A percentile compares a stretch with the other conserved stretches of the same genome.
These are phyloP conservation scores for Botryotinia calthae DNA, from an alignment of 2,329 filamentous ascomycete genomes.

Conservation along the genomic window DNA sequence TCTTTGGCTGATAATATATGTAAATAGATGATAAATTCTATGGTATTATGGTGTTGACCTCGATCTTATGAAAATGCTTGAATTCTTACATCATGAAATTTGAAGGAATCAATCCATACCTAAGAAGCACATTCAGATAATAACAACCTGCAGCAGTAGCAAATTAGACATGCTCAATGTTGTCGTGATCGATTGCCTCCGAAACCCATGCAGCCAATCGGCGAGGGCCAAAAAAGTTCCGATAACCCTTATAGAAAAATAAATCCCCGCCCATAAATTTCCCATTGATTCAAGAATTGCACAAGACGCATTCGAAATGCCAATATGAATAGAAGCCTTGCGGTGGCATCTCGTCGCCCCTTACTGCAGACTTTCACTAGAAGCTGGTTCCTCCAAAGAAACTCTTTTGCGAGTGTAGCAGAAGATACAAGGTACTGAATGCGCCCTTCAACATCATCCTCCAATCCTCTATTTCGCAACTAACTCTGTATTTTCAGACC, in stretches of 20 bases:
- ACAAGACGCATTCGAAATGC: slow-evolving; percentile 25
- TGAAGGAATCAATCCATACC: not conserved
- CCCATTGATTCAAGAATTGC: not conserved
- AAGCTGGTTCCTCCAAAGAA: slow-evolving; percentile 16
- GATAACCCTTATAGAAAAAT: slow-evolving; percentile 11
- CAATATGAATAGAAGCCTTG: slow-evolving; percentile 32
- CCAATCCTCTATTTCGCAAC: not conserved
- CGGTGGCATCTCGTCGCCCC: slow-evolving; percentile 21
- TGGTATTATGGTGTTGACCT: not conserved
- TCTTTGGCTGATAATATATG: not conserved
- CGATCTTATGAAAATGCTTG: not conserved
- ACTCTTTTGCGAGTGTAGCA: slow-evolving; percentile 18
- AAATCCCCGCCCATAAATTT: not conserved
- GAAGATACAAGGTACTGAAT: slow-evolving; percentile 17
- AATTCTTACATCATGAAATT: not conserved
- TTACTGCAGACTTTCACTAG: not conserved
- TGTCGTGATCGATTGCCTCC: not conserved
- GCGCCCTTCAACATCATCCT: not conserved
- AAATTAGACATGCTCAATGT: not conserved
- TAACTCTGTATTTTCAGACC: slow-evolving; percentile 24
- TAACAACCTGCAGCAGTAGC: not conserved
- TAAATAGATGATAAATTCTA: not conserved
- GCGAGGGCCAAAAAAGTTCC: slow-evolving; percentile 9
- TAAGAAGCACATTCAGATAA: not conserved
- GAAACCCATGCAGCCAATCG: not conserved